phyloP scores from a whole-genome alignment of 1,139 yeast genomes.

The Arxiozyma heterogenica region DNA sequence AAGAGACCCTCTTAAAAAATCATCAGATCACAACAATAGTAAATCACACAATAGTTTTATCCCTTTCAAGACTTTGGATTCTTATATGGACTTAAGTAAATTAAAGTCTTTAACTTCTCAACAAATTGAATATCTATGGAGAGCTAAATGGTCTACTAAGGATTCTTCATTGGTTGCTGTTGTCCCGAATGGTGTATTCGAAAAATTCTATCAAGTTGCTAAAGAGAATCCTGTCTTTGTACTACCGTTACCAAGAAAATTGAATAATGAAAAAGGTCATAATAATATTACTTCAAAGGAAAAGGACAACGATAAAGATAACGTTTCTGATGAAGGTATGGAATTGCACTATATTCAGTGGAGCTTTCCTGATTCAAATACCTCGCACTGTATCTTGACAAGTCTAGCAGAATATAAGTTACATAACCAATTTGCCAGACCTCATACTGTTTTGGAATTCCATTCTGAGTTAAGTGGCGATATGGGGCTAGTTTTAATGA shows the following conservation, averaged over 20 bases:
- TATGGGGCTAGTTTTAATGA: slow-evolving; percentile 71
- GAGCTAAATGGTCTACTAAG: slow-evolving; percentile 65
- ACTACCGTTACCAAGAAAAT: slow-evolving; percentile 54
- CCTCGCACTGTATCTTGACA: slow-evolving; percentile 85
- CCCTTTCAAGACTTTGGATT: slow-evolving; percentile 63
- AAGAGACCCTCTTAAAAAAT: slow-evolving; percentile 20
- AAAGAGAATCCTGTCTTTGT: slow-evolving; percentile 67
- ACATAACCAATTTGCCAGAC: slow-evolving; percentile 86
- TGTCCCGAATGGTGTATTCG: slow-evolving; percentile 47
- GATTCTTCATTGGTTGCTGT: slow-evolving; percentile 59
- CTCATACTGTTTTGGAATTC: slow-evolving; percentile 85
- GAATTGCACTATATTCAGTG: slow-evolving; percentile 94
- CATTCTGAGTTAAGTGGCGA: slow-evolving; percentile 66
- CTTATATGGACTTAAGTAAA: slow-evolving; percentile 65
- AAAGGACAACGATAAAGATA: slow-evolving; percentile 3
- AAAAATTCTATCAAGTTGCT: slow-evolving; percentile 56
- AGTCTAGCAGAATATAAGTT: slow-evolving; percentile 87
- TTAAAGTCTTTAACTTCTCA: slow-evolving; percentile 44
- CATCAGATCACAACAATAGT: slow-evolving; percentile 39
- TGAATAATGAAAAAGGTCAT: not conserved
- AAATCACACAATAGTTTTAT: slow-evolving; percentile 32
- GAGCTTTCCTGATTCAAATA: slow-evolving; percentile 78
- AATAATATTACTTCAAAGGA: no score
- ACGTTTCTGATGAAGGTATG: slow-evolving; percentile 34
- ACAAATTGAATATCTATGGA: slow-evolving; percentile 82